Evolutionary conservation across 2,329 filamentous ascomycete genomes (phyloP), one percentile per base, ranked within the genome.

Genomic region (Penicillium palitans): DNA sequence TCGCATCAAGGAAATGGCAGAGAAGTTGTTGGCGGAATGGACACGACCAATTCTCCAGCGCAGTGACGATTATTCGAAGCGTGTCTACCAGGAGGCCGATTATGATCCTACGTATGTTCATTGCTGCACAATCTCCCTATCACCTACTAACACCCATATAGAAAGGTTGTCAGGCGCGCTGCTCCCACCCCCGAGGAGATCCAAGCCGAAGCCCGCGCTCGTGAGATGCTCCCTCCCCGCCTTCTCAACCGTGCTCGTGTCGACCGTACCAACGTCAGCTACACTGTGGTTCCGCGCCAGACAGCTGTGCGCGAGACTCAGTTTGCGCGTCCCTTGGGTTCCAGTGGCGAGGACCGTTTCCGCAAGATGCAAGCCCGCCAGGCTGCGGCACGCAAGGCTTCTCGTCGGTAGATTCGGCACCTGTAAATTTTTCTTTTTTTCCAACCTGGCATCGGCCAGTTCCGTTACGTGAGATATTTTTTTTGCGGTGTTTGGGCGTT

Each of bases 21-120:
- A 98, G 79, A 87, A 90, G 49, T 81, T 98, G n/a, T 82, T 97
- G 57, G 91, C 90, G 57, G 93, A 98, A 72, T 99, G 95, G 95
- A 96, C 92, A 64, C 84, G 95, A 41, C 93, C 93, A 4, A 96
- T 99, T 63, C 82, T 99, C 54, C 93, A 96, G 79, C 88, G 92
- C 66, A 96, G 90, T 61, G 92, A 96, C 68, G 92, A 97, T 75
- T 97, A 96, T 80, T 93, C 91, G 78, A 95, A 96, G 81, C 87
- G 90, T 61, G 81, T 83, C 50, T 82, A 85, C 65, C 78, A 81
- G 53, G 80, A 83, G 60, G 83, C 80, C 27, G 80, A 81, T 33
- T 88, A 85, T 68, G 86, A 88, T 71, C 85, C 85, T 61, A 79
- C 74, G 76, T 78, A 74, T 61, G 75, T 71, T 49, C 12, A 25